Evolutionary conservation across 2,329 filamentous ascomycete genomes (phyloP).

Genomic region (Scedosporium minutisporum): DNA sequence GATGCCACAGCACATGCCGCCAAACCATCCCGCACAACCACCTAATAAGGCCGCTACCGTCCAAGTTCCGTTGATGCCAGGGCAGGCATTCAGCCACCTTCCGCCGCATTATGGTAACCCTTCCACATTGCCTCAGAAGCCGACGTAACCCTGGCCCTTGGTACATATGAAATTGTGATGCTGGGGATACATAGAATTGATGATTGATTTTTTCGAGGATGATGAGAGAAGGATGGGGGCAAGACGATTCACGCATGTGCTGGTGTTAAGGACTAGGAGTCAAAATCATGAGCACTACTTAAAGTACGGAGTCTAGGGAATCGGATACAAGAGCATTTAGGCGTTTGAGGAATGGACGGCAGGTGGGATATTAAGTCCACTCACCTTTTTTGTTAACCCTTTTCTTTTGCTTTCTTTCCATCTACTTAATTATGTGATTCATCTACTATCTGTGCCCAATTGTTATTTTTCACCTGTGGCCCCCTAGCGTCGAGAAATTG

Average conservation of each 20-base stretch:
- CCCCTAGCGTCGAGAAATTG: no score
- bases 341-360: constrained; percentile 3
- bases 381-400: background rate
- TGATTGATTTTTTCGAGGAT: no score
- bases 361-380: background rate
- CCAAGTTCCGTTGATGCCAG: constrained; percentile 24
- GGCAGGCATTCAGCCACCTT: constrained; percentile 41
- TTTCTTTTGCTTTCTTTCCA: background rate
- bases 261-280: constrained; percentile 4
- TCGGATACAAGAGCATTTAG: constrained; percentile 2
- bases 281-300: background rate
- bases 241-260: background rate
- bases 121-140: constrained; percentile 50
- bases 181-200: background rate
- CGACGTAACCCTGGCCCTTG: constrained; percentile 14
- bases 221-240: background rate
- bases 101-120: constrained; percentile 49
- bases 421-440: background rate
- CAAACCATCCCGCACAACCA: constrained; percentile 29
- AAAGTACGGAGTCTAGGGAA: background rate
- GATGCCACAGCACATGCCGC: constrained; percentile 25
- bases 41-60: constrained; percentile 35
- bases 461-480: background rate
- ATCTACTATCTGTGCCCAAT: background rate
- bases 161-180: no score